These are phyloP conservation scores for Populus tremula DNA, from an alignment of 345 rosid genomes.

Conservation along the genomic window DNA sequence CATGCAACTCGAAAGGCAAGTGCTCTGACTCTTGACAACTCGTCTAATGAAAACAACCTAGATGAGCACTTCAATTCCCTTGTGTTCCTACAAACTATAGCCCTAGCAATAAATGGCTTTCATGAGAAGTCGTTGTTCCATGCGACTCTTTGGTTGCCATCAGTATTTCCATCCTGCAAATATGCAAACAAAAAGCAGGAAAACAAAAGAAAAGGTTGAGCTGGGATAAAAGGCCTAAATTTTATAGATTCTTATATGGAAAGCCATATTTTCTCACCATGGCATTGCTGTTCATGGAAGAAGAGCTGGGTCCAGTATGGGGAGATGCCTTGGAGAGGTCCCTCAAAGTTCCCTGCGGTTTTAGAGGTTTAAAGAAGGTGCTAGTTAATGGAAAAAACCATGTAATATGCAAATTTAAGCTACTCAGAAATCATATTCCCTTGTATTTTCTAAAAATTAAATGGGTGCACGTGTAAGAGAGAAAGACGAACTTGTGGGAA, in stretches of 20 bases:
- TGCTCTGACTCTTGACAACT: background rate
- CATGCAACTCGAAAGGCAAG: background rate
- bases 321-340: constrained; percentile 57
- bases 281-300: constrained; percentile 34
- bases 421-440: too few species aligned
- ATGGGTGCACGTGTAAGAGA: too few species aligned
- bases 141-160: constrained; percentile 31
- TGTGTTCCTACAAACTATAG: background rate
- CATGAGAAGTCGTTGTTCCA: constrained; percentile 35
- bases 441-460: too few species aligned
- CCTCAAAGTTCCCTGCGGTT: constrained; percentile 52
- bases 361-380: constrained; percentile 13
- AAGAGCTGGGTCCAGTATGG: constrained; percentile 35
- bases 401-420: background rate
- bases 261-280: background rate
- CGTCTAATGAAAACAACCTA: background rate
- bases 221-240: background rate
- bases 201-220: background rate
- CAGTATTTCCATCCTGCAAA: constrained; percentile 43
- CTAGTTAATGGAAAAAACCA: background rate
- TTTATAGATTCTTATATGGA: background rate
- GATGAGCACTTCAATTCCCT: background rate
- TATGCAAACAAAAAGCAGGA: background rate
- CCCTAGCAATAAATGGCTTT: background rate
- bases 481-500: too few species aligned